These are phyloP conservation scores for Trametes gibbosa DNA, from an alignment of 768 basidiomycete genomes.

Conservation along the genomic window DNA sequence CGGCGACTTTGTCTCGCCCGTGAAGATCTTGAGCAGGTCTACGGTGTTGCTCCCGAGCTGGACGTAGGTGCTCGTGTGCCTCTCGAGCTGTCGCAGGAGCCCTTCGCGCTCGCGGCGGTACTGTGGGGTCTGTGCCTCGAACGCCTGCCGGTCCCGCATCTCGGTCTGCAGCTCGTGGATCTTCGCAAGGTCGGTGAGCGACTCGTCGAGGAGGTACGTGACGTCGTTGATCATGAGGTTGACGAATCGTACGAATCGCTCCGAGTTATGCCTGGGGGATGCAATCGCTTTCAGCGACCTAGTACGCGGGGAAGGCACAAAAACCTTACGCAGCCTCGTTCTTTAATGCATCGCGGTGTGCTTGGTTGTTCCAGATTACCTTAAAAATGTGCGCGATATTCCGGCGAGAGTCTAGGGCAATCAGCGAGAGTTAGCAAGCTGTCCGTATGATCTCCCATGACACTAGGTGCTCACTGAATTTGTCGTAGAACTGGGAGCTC, in stretches of 20 bases:
- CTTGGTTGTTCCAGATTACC: slow-evolving; percentile 87
- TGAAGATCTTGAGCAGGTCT: slow-evolving; percentile 88
- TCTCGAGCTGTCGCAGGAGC: slow-evolving; percentile 75
- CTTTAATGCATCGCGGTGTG: slow-evolving; percentile 83
- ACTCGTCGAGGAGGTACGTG: slow-evolving; percentile 97
- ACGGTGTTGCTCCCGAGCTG: slow-evolving; percentile 86
- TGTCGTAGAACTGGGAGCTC: slow-evolving; percentile 98
- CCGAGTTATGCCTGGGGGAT: slow-evolving; percentile 59
- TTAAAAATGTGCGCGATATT: slow-evolving; percentile 88
- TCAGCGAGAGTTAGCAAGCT: not conserved
- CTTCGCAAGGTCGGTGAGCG: slow-evolving; percentile 81
- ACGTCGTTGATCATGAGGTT: slow-evolving; percentile 99
- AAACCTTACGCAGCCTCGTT: slow-evolving; percentile 65
- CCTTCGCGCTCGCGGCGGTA: slow-evolving; percentile 84
- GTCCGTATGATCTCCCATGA: not conserved
- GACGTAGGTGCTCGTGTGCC: slow-evolving; percentile 82
- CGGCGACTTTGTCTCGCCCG: slow-evolving; percentile 84
- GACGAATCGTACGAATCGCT: slow-evolving; percentile 93
- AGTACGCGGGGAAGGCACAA: not conserved
- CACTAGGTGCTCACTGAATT: slow-evolving; percentile 73
- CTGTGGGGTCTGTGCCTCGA: slow-evolving; percentile 62
- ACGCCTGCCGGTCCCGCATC: slow-evolving; percentile 73
- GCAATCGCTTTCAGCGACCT: not conserved
- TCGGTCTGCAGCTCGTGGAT: slow-evolving; percentile 85
- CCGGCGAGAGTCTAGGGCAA: slow-evolving; percentile 46